Conservation (phyloP, 345 rosid genomes). For the Brassica rapa region DNA sequence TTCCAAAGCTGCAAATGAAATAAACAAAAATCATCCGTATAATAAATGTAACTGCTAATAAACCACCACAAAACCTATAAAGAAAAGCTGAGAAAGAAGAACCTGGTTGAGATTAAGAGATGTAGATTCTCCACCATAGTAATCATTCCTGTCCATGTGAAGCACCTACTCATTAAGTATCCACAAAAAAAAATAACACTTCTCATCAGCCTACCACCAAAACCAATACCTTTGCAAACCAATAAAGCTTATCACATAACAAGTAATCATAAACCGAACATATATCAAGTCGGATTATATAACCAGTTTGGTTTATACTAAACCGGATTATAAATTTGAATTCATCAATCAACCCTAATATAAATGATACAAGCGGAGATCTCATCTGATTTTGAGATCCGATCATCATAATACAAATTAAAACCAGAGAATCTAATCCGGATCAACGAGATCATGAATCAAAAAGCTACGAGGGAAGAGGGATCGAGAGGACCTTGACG, state of each 20-base stretch:
- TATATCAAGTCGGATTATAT: background rate
- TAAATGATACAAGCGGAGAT: conserved; percentile 23
- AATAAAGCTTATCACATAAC: background rate
- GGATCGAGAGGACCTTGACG: conserved; percentile 60
- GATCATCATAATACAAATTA: background rate
- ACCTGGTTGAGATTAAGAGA: conserved; percentile 87
- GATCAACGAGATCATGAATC: background rate
- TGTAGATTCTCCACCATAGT: conserved; percentile 83
- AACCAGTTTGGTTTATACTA: background rate
- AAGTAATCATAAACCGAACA: background rate
- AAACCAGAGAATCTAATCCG: background rate
- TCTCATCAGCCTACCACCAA: conserved; percentile 1
- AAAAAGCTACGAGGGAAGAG: background rate
- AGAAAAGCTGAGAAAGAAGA: background rate
- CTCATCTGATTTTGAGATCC: conserved; percentile 27
- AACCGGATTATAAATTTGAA: background rate
- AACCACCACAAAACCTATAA: background rate
- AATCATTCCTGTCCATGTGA: conserved; percentile 88
- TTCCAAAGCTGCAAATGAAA: background rate
- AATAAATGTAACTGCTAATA: background rate
- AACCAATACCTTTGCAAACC: background rate
- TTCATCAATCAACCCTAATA: background rate
- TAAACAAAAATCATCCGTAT: background rate
- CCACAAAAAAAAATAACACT: background rate
- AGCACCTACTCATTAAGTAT: conserved; percentile 50